A percentile compares a stretch with the other conserved stretches of the same genome.
Conservation (phyloP, 176 grass and related monocot species). For the Tillandsia fasciculata region DNA sequence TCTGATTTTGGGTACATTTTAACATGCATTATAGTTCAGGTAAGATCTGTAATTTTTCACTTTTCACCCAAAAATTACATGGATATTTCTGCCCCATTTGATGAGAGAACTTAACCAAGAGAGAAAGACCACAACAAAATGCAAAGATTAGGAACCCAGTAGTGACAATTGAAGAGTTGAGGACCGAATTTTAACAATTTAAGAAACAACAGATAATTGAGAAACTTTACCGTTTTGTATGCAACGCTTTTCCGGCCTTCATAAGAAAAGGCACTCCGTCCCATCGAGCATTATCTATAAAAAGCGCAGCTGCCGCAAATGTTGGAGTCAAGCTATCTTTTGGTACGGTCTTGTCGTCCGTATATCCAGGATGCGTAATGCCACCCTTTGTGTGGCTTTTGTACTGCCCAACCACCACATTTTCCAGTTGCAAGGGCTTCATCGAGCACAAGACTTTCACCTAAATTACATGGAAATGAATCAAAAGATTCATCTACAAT, state of each 20-base stretch:
- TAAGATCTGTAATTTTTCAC: too few species aligned
- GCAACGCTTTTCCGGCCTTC: slow-evolving; percentile 92
- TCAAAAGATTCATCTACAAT: neutral
- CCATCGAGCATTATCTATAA: slow-evolving; percentile 93
- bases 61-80: too few species aligned
- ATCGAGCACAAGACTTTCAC: slow-evolving; percentile 90
- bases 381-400: slow-evolving; percentile 75
- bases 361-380: slow-evolving; percentile 59
- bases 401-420: slow-evolving; percentile 78
- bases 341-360: slow-evolving; percentile 79
- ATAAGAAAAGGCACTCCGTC: slow-evolving; percentile 97
- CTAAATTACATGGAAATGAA: slow-evolving; percentile 27
- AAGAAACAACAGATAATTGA: neutral
- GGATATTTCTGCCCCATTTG: too few species aligned
- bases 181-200: neutral
- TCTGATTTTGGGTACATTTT: neutral
- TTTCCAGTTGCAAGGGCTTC: slow-evolving; percentile 71
- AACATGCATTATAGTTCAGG: too few species aligned
- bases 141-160: neutral
- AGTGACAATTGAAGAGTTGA: neutral
- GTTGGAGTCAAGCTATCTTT: slow-evolving; percentile 73
- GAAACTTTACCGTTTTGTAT: slow-evolving; percentile 48
- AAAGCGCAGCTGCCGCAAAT: slow-evolving; percentile 77
- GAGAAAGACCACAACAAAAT: neutral
- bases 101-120: too few species aligned